Percentiles rank a stretch among this genome's conserved stretches.
phyloP scores from a whole-genome alignment of 1,284 basidiomycete genomes.

The Ceratobasidium sp. region DNA sequence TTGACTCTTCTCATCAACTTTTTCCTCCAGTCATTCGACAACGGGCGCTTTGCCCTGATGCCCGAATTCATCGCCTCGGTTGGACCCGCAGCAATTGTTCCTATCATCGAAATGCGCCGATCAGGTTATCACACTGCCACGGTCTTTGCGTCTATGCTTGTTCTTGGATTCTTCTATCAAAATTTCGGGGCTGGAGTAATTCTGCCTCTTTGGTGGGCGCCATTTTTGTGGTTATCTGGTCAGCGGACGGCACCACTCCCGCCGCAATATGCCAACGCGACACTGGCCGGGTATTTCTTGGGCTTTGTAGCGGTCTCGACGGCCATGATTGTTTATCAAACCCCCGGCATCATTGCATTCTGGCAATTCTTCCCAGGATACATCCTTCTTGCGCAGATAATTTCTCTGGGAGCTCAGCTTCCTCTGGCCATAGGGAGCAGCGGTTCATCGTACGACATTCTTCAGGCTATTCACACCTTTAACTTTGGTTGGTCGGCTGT shows the following conservation, averaged over 20 bases:
- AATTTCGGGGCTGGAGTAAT: constrained; percentile 12
- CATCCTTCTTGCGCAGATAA: background rate
- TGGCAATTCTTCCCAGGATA: constrained; percentile 36
- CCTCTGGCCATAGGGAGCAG: background rate
- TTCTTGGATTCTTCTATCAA: constrained; percentile 26
- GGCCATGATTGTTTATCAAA: constrained; percentile 18
- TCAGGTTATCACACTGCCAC: background rate
- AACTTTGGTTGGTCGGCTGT: constrained; percentile 25
- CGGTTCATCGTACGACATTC: background rate
- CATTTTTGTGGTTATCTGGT: background rate
- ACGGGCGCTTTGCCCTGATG: constrained; percentile 14
- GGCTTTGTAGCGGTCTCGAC: constrained; percentile 17
- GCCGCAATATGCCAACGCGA: constrained; percentile 11
- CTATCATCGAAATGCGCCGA: constrained; percentile 34
- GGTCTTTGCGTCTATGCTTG: constrained; percentile 19
- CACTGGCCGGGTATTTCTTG: constrained; percentile 23
- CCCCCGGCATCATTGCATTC: background rate
- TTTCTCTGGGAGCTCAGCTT: background rate
- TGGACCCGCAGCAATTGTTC: constrained; percentile 8
- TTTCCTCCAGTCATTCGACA: constrained; percentile 16
- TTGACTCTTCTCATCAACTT: constrained; percentile 20
- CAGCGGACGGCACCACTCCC: background rate
- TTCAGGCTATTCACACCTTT: constrained; percentile 6
- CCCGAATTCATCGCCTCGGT: constrained; percentile 25
- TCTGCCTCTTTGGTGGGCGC: constrained; percentile 34